Evolutionary conservation across 2,329 filamentous ascomycete genomes (phyloP).

Genomic region (Cercospora janseana): DNA sequence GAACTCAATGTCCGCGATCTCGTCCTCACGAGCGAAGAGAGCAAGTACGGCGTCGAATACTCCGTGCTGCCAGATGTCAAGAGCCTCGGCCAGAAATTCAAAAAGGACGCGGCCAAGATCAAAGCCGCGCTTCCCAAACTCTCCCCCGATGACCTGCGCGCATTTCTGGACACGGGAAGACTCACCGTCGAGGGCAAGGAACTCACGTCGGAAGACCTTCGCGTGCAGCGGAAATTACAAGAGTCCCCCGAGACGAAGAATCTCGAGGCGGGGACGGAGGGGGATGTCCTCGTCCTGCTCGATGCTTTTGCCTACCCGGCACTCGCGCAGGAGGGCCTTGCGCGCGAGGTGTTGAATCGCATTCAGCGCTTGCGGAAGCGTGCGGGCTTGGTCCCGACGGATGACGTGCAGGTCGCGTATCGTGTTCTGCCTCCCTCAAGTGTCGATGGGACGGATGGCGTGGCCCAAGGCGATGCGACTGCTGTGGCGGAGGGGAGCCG

Average conservation of each 20-base stretch:
- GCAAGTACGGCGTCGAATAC: conserved; percentile 88
- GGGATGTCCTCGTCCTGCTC: conserved; percentile 88
- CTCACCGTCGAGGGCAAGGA: conserved; percentile 84
- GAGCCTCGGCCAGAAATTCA: conserved; percentile 91
- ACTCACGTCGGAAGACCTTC: conserved; percentile 77
- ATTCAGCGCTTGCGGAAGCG: conserved; percentile 93
- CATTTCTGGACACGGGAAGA: conserved; percentile 69
- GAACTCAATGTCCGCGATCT: conserved; percentile 89
- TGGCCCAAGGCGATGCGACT: conserved; percentile 27
- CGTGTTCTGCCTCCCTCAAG: conserved; percentile 58
- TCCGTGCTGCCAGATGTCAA: conserved; percentile 90
- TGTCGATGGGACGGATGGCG: conserved; percentile 24
- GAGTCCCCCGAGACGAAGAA: conserved; percentile 68
- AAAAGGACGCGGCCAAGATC: conserved; percentile 88
- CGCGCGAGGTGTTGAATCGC: conserved; percentile 87
- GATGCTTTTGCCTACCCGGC: conserved; percentile 80
- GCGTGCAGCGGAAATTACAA: conserved; percentile 75
- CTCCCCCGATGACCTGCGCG: conserved; percentile 75
- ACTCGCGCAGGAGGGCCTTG: conserved; percentile 82
- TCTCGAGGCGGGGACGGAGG: conserved; percentile 83
- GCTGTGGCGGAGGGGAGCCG: conserved; percentile 30
- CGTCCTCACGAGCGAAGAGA: conserved; percentile 80
- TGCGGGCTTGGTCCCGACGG: conserved; percentile 82
- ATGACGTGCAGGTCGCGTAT: conserved; percentile 96
- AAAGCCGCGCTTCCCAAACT: conserved; percentile 84